Percentiles rank a stretch among this genome's conserved stretches.
Evolutionary conservation across 169 alveolate species (phyloP).

Genomic region (Babesia caballi): DNA sequence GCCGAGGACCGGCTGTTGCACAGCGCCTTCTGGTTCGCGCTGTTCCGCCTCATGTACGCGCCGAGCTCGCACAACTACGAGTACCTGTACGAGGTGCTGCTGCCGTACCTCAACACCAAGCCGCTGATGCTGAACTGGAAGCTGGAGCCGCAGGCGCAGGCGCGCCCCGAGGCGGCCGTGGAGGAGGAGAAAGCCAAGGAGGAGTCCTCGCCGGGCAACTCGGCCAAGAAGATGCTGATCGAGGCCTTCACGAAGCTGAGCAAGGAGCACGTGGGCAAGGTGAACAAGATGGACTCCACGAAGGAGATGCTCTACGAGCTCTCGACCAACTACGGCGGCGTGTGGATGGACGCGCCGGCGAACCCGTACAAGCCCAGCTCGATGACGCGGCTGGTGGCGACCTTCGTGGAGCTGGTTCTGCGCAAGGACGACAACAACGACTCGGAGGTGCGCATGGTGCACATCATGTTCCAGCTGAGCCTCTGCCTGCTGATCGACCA

Average conservation of each 20-base stretch:
- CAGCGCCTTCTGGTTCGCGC: constrained; percentile 80
- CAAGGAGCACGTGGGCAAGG: constrained; percentile 31
- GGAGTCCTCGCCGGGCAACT: not conserved
- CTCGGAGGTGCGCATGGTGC: constrained; percentile 42
- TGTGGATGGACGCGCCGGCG: constrained; percentile 66
- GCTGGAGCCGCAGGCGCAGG: constrained; percentile 39
- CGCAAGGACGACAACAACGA: constrained; percentile 27
- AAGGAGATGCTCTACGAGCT: constrained; percentile 64
- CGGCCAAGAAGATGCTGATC: constrained; percentile 43
- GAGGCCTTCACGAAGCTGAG: constrained; percentile 54
- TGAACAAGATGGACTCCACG: constrained; percentile 17
- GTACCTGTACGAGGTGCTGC: constrained; percentile 75
- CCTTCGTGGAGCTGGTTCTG: constrained; percentile 44
- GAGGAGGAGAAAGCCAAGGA: constrained; percentile 4
- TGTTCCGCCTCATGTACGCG: constrained; percentile 73
- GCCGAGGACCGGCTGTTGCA: constrained; percentile 70
- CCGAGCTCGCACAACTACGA: constrained; percentile 77
- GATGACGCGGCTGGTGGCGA: constrained; percentile 37
- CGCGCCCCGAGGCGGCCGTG: constrained; percentile 7
- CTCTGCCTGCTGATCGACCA: constrained; percentile 48
- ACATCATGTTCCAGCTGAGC: constrained; percentile 54
- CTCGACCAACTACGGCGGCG: constrained; percentile 66
- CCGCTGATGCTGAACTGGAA: constrained; percentile 75
- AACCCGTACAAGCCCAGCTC: constrained; percentile 62
- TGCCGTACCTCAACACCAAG: constrained; percentile 77